Conservation (phyloP, 169 alveolate genomes). For the Plasmodium malariae region DNA sequence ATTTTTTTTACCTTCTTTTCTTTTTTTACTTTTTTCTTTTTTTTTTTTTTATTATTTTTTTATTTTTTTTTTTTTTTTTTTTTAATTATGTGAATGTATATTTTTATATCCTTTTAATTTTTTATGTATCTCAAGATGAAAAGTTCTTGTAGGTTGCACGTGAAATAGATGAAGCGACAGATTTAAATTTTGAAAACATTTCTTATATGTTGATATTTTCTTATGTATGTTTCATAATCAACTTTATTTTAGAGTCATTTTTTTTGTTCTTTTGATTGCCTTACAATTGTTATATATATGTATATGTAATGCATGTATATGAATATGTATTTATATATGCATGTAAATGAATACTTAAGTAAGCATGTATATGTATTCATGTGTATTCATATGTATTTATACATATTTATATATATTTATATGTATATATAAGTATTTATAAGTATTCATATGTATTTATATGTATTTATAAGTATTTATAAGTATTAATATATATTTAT, state of each 20-base stretch:
- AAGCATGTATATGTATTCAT: neutral
- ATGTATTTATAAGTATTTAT: neutral
- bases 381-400: neutral
- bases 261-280: constrained; percentile 35
- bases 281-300: neutral
- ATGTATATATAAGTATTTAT: neutral
- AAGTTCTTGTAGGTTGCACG: neutral
- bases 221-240: neutral
- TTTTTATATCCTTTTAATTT: constrained; percentile 17
- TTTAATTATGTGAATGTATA: too few species aligned
- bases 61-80: constrained; percentile 24
- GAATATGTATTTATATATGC: neutral
- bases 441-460: neutral
- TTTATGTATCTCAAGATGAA: constrained; percentile 15
- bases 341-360: neutral
- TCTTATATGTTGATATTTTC: neutral
- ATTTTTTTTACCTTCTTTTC: neutral
- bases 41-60: constrained; percentile 4
- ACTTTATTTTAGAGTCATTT: neutral
- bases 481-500: too few species aligned
- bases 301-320: neutral
- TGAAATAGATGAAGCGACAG: constrained; percentile 9
- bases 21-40: neutral
- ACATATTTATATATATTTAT: too few species aligned
- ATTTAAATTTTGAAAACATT: constrained; percentile 1